Base-by-base conservation (phyloP, 2,329 filamentous ascomycete genomes). In the Paramyrothecium roridum region DNA sequence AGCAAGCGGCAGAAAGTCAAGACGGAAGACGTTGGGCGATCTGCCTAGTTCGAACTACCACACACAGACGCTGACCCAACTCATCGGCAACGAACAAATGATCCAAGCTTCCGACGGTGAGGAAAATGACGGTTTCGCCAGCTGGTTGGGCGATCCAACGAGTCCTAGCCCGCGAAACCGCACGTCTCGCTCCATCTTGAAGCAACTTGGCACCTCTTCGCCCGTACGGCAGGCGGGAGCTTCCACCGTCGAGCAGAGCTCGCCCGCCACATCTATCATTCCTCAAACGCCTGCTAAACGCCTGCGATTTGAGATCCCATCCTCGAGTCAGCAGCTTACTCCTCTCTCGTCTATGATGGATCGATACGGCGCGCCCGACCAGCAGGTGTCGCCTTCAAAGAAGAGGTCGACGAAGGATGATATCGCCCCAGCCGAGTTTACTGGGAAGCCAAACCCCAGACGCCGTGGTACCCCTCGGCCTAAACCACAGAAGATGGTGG, bases 21-120 rank as follows among this genome's bases (percentile, higher is more conserved):
- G 67, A 52, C 63, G 68, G 20, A 73, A 58, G 59, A 72, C 71
- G 2, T 57, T 61, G 26, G 70, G 68, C n/a, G 71, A 72, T 45
- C 12, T 59, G 45, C 57, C 69, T 10, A 65, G 63, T 45, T 67
- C 70, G 6, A 70, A 62, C 10, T 73, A 71, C 37, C 71, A 75
- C 47, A 76, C 74, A 16, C 75, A 77, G 56, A 77, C 75, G 3
- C 59, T 77, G 54, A 77, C 75, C 16, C 74, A 77, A 53, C 68
- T 76, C 23, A 57, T 73, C 13, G 64, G 64, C 2, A 61, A 61
- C 7, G 61, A 64, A 8, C 52, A 62, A 11, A 61, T 62, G 20
- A 66, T 77, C 49, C 66, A 67, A 26, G 73, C 76, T 51, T 76
- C 73, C 7, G 73, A 76, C 33, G 74, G 74, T 10, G 72, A 76